Conservation (phyloP, 371 early-diverging fungal species). For the Apophysomyces elegans region DNA sequence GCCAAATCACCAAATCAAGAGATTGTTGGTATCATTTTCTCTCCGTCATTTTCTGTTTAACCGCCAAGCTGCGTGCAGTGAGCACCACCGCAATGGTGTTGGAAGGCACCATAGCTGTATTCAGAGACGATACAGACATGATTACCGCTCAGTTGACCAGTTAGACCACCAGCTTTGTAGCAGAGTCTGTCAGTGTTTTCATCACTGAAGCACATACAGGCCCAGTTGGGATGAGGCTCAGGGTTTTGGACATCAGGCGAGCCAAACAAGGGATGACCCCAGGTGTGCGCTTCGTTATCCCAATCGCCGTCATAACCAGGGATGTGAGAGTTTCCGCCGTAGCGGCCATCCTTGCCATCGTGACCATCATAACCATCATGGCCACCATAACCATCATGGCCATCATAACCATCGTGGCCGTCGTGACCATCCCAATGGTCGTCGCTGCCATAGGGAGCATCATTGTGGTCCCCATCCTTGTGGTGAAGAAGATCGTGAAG, state of each 20-base stretch:
- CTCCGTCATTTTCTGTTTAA: background rate
- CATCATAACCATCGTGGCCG: background rate
- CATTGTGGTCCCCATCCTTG: background rate
- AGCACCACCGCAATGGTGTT: background rate
- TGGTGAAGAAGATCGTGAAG: background rate
- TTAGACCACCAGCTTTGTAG: background rate
- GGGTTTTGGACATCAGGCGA: background rate
- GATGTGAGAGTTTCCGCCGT: background rate
- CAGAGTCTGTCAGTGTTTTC: constrained; percentile 6
- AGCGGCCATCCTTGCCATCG: background rate
- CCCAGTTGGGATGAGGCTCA: background rate
- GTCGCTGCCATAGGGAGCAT: background rate
- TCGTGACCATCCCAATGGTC: background rate
- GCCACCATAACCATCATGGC: background rate
- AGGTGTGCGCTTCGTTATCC: background rate
- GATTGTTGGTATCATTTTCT: too few species aligned
- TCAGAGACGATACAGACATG: constrained; percentile 9
- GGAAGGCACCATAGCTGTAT: constrained; percentile 3
- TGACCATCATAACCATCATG: background rate
- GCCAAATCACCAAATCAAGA: too few species aligned
- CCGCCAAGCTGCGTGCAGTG: background rate
- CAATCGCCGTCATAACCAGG: background rate
- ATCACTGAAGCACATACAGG: constrained; percentile 1
- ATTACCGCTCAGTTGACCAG: background rate
- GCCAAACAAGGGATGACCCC: background rate